Percentiles rank a stretch among this genome's conserved stretches.
These are phyloP conservation scores for Fonsecaea monophora DNA, from an alignment of 2,329 filamentous ascomycete genomes.

Conservation along the genomic window DNA sequence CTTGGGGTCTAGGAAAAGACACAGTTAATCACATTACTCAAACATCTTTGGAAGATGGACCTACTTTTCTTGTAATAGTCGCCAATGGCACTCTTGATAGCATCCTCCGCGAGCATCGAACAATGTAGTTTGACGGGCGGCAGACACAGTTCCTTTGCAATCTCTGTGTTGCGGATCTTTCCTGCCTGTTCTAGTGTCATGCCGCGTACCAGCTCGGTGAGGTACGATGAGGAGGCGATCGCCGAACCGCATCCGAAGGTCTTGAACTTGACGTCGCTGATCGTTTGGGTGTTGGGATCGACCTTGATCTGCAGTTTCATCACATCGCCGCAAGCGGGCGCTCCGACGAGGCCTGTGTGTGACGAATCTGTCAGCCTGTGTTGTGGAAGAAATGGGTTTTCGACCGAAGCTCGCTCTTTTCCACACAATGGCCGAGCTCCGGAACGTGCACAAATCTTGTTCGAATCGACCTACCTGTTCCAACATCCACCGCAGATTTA, in stretches of 20 bases:
- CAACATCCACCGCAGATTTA: slow-evolving; percentile 82
- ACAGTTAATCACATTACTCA: slow-evolving; percentile 3
- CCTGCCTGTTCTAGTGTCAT: slow-evolving; percentile 96
- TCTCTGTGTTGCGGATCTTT: slow-evolving; percentile 95
- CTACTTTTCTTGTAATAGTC: slow-evolving; percentile 81
- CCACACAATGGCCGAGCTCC: slow-evolving; percentile 15
- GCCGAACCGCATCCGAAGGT: slow-evolving; percentile 94
- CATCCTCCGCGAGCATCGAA: slow-evolving; percentile 90
- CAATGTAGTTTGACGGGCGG: slow-evolving; percentile 90
- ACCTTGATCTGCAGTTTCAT: slow-evolving; percentile 95
- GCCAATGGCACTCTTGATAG: slow-evolving; percentile 88
- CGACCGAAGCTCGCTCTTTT: slow-evolving; percentile 23
- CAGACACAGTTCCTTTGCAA: slow-evolving; percentile 91
- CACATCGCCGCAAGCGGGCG: slow-evolving; percentile 89
- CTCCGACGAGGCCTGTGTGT: slow-evolving; percentile 77
- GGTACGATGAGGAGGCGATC: slow-evolving; percentile 91
- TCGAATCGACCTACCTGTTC: slow-evolving; percentile 59
- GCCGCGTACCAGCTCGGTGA: slow-evolving; percentile 91
- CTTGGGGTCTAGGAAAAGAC: slow-evolving; percentile 73
- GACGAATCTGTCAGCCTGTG: slow-evolving; percentile 22
- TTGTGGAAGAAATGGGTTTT: neutral
- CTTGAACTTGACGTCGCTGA: slow-evolving; percentile 97
- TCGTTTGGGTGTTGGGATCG: slow-evolving; percentile 84
- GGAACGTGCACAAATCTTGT: slow-evolving; percentile 3
- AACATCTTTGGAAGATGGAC: neutral